phyloP scores from a whole-genome alignment of 495 filamentous ascomycete genomes.

The Penicillium malachiteum region DNA sequence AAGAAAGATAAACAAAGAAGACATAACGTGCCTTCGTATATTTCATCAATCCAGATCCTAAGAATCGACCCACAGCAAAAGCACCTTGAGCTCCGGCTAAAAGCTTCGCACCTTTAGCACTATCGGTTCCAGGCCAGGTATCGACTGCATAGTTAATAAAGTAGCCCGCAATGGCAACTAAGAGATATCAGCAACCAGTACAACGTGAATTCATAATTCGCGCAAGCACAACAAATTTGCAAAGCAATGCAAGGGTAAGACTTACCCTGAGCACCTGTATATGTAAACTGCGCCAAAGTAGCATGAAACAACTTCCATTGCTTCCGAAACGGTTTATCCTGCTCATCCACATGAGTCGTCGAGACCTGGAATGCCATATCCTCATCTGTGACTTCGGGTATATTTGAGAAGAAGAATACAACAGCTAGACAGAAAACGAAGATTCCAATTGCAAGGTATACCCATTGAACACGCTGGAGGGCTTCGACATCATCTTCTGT shows the following conservation, averaged over 20 bases:
- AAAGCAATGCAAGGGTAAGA: not conserved
- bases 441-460: constrained; percentile 70
- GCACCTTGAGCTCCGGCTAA: constrained; percentile 54
- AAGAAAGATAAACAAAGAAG: constrained; percentile 43
- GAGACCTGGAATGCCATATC: constrained; percentile 56
- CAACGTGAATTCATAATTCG: not conserved
- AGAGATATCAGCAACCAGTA: not conserved
- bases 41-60: constrained; percentile 51
- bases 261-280: constrained; percentile 63
- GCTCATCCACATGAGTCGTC: constrained; percentile 42
- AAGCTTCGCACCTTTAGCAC: constrained; percentile 49
- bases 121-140: constrained; percentile 34
- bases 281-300: constrained; percentile 70
- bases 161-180: constrained; percentile 64
- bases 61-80: constrained; percentile 57
- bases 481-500: constrained; percentile 48
- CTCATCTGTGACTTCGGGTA: constrained; percentile 57
- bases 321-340: constrained; percentile 46
- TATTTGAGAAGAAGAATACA: constrained; percentile 44
- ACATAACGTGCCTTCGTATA: constrained; percentile 52
- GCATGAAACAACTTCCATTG: constrained; percentile 60
- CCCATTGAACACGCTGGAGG: constrained; percentile 66
- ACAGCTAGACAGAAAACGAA: constrained; percentile 63
- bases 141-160: constrained; percentile 60
- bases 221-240: not conserved